Evolutionary conservation across 306 rosid species (phyloP).

Genomic region (Cucumis hystrix): DNA sequence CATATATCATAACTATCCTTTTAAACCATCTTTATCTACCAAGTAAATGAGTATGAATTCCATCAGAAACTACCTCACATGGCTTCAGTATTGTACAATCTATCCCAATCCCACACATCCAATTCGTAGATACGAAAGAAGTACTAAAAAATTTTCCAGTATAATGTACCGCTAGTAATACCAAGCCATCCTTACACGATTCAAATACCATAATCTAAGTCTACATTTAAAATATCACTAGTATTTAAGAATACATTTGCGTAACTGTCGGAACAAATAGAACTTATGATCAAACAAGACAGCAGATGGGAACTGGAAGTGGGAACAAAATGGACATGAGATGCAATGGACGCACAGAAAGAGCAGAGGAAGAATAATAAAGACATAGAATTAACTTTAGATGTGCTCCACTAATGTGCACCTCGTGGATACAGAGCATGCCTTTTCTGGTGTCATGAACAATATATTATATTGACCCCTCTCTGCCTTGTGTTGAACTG

Average conservation of each 20-base stretch:
- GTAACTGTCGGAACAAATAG: background rate
- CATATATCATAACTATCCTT: background rate
- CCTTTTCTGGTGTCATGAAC: constrained; percentile 92
- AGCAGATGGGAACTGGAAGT: background rate
- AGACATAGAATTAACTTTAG: background rate
- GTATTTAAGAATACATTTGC: background rate
- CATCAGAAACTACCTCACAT: background rate
- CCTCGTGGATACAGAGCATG: constrained; percentile 62
- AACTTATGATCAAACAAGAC: background rate
- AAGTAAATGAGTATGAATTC: background rate
- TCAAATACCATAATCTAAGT: background rate
- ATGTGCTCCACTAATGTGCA: constrained; percentile 4
- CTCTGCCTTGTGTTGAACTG: constrained; percentile 64
- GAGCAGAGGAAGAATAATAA: background rate
- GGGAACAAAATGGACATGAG: background rate
- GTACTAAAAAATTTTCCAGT: background rate
- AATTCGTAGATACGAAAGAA: background rate
- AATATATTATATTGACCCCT: constrained; percentile 61
- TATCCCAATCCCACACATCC: background rate
- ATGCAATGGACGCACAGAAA: background rate
- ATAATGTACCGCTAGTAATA: background rate
- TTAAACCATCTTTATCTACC: background rate
- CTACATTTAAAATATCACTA: background rate
- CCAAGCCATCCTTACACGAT: background rate
- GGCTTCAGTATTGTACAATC: background rate